Percentiles rank a stretch among this genome's conserved stretches.
phyloP scores from a whole-genome alignment of 169 alveolate genomes.

The Plasmodium sp. region DNA sequence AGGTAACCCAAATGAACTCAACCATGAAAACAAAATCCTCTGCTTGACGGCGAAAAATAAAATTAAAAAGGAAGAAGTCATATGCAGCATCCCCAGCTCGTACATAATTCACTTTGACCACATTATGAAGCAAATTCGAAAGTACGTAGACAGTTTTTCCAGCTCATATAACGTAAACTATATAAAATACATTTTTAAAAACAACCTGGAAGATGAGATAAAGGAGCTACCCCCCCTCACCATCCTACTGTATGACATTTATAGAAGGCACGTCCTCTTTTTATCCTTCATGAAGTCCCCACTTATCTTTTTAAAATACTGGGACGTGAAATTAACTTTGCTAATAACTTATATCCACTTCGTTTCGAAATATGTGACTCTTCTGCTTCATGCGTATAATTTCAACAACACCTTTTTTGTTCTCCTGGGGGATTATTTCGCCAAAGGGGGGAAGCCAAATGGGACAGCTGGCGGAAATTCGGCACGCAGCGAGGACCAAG shows the following conservation, averaged over 20 bases:
- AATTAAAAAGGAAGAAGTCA: slow-evolving; percentile 10
- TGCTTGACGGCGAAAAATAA: slow-evolving; percentile 40
- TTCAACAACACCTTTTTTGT: slow-evolving; percentile 47
- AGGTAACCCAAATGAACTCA: background rate
- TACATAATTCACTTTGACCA: slow-evolving; percentile 41
- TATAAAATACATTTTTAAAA: slow-evolving; percentile 63
- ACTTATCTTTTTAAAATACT: slow-evolving; percentile 53
- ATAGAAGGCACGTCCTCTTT: slow-evolving; percentile 26
- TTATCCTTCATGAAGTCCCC: slow-evolving; percentile 52
- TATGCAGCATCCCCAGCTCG: slow-evolving; percentile 38
- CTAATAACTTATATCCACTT: slow-evolving; percentile 45
- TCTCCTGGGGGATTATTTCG: slow-evolving; percentile 10
- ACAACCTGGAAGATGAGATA: slow-evolving; percentile 43
- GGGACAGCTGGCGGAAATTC: background rate
- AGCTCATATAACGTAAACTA: slow-evolving; percentile 38
- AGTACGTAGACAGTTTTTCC: slow-evolving; percentile 11
- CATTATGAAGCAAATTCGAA: slow-evolving; percentile 31
- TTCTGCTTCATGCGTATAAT: slow-evolving; percentile 27
- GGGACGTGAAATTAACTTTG: slow-evolving; percentile 70
- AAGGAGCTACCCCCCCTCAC: slow-evolving; percentile 20
- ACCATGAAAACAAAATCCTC: background rate
- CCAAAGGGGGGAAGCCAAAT: background rate
- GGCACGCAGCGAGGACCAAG: background rate
- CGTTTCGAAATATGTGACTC: slow-evolving; percentile 51
- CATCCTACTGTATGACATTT: slow-evolving; percentile 53